Evolutionary conservation across 2,329 filamentous ascomycete genomes (phyloP).

Genomic region (Phialophora macrospora): DNA sequence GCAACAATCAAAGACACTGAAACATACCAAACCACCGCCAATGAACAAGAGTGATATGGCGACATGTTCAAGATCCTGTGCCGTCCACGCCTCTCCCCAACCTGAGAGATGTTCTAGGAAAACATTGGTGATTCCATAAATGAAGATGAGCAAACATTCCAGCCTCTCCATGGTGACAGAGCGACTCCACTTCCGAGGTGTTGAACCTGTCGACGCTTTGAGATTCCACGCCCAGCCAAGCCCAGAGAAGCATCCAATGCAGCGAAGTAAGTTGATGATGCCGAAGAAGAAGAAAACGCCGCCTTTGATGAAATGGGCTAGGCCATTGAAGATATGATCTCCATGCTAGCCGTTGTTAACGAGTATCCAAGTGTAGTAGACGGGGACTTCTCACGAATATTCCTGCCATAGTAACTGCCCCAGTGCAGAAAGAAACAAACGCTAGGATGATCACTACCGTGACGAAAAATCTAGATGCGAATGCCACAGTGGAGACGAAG

Average conservation of each 20-base stretch:
- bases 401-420: slow-evolving; percentile 76
- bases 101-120: slow-evolving; percentile 86
- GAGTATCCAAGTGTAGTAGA: neutral
- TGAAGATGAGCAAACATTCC: slow-evolving; percentile 86
- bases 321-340: slow-evolving; percentile 73
- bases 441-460: slow-evolving; percentile 61
- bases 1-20: neutral
- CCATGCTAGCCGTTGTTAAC: slow-evolving; percentile 46
- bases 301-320: slow-evolving; percentile 94
- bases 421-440: slow-evolving; percentile 72
- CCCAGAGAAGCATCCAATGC: slow-evolving; percentile 87
- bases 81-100: slow-evolving; percentile 72
- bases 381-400: slow-evolving; percentile 72
- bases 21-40: slow-evolving; percentile 77
- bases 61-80: slow-evolving; percentile 85
- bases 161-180: slow-evolving; percentile 80
- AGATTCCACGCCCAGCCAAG: slow-evolving; percentile 97
- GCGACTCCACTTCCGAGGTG: neutral
- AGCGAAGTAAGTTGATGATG: slow-evolving; percentile 81
- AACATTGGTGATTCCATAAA: slow-evolving; percentile 86
- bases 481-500: slow-evolving; percentile 69
- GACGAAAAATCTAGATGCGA: too few species aligned
- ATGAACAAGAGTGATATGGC: slow-evolving; percentile 94
- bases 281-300: slow-evolving; percentile 95
- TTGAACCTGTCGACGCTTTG: slow-evolving; percentile 53